Evolutionary conservation across 805 yeast genomes (phyloP), one percentile per base, ranked within the genome.

Genomic region (Lachancea lanzarotensis): DNA sequence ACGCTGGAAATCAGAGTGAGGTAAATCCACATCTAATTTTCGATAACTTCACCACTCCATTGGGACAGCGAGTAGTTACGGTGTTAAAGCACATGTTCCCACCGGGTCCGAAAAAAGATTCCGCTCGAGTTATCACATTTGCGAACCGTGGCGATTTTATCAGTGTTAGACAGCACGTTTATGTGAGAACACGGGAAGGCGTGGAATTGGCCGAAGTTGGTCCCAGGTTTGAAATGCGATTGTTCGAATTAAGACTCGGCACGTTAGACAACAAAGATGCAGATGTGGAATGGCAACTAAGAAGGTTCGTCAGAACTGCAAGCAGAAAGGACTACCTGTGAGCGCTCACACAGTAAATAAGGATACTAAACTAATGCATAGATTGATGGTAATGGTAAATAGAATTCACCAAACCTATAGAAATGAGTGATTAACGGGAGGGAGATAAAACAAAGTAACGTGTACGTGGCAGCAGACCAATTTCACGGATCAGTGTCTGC

Each of bases 171-270:
- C 98, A 93, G 60, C 99, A 93, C 62, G 84, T 93, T 1, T 93
- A 85, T 62, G 96, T 89, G 4, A 82, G 79, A 60, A 88, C 96
- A 0, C 82, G 83, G 54, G 96, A 89, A 50, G 75, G 80, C 30
- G 96, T 89, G 1, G 98, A 93, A 63, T 67, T 93, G 45, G 90
- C 96, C 47, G 99, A 93, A 63, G 84, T 93, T 31, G 99, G 99
- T 0, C 99, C 99, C n/a, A 73, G 99, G 51, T 93, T 93, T 57
- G 98, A 93, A 67, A 90, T 93, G 98, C 78, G 89, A 62, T 69
- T 93, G 52, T 93, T 80, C 63, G 97, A 91, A 65, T 69, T 93
- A 52, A 77, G 82, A 58, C 72, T 93, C 53, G 97, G 99, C 2
- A 87, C 96, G 35, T 66, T 91, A 51, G 98, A 93, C 55, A 89